Evolutionary conservation across 805 yeast genomes (phyloP).

Genomic region (Yamadazyma insecticola): DNA sequence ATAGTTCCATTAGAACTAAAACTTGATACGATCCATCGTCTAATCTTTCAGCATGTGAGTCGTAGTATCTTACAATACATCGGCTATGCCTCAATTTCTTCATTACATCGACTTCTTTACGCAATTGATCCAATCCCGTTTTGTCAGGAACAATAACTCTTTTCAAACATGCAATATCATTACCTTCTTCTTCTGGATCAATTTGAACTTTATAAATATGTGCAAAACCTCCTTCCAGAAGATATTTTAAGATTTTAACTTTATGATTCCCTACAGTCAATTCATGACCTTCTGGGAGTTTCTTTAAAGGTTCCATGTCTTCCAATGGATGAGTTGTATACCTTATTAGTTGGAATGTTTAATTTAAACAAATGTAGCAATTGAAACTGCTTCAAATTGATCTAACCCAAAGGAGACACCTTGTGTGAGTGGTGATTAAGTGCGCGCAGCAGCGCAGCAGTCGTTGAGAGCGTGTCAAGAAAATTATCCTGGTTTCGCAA

Average conservation of each 20-base stretch:
- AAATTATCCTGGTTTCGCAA: no score
- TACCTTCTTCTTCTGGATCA: constrained; percentile 39
- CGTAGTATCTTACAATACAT: constrained; percentile 64
- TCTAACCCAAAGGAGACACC: no score
- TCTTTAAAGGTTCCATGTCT: constrained; percentile 3
- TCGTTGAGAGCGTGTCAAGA: no score
- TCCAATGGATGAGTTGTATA: constrained; percentile 1
- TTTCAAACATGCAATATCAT: constrained; percentile 62
- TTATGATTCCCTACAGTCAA: constrained; percentile 40
- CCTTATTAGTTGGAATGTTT: no score
- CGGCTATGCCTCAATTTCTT: constrained; percentile 52
- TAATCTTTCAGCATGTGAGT: constrained; percentile 68
- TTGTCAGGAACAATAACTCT: constrained; percentile 72
- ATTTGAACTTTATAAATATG: constrained; percentile 67
- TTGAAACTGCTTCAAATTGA: no score
- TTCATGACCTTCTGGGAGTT: constrained; percentile 31
- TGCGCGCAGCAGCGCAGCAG: no score
- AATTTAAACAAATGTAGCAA: no score
- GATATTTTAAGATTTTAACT: constrained; percentile 30
- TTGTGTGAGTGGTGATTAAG: no score
- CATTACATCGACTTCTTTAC: constrained; percentile 81
- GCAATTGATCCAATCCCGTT: constrained; percentile 55
- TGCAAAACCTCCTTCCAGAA: constrained; percentile 68
- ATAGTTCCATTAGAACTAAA: constrained; percentile 85
- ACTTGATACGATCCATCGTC: constrained; percentile 68